Evolutionary conservation across 2,329 filamentous ascomycete genomes (phyloP).

Genomic region (Calonectria pauciramosa): DNA sequence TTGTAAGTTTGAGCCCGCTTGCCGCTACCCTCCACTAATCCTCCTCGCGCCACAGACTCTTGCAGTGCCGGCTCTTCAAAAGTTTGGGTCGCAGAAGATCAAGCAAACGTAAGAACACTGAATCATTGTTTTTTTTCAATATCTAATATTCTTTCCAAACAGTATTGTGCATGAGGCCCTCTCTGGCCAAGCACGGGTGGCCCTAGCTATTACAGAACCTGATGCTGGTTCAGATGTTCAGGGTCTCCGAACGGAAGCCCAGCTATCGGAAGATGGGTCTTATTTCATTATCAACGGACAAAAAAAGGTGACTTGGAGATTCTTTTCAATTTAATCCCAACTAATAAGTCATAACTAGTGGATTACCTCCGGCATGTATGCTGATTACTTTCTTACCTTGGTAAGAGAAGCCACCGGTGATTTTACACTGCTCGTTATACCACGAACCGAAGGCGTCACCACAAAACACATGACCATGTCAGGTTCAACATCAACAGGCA

Average conservation of each 20-base stretch:
- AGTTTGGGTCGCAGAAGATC: constrained; percentile 13
- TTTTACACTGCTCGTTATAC: constrained; percentile 9
- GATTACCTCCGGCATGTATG: constrained; percentile 27
- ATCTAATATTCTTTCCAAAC: no score
- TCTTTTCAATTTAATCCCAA: neutral
- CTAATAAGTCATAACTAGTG: neutral
- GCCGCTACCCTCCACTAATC: neutral
- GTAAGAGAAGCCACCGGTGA: constrained; percentile 2
- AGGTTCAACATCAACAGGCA: constrained; percentile 10
- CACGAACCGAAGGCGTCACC: constrained; percentile 15
- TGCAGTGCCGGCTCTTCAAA: constrained; percentile 14
- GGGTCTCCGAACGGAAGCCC: constrained; percentile 19
- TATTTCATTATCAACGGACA: constrained; percentile 21
- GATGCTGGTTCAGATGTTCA: constrained; percentile 24
- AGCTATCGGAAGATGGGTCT: neutral
- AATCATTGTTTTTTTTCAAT: rapidly evolving
- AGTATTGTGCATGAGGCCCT: constrained; percentile 13
- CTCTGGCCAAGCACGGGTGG: constrained; percentile 8
- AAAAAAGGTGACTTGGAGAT: constrained; percentile 4
- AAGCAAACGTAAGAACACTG: neutral
- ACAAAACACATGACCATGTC: constrained; percentile 22
- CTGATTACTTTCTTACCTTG: constrained; percentile 21
- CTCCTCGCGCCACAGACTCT: neutral
- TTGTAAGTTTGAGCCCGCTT: neutral
- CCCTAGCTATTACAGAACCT: constrained; percentile 20